These are phyloP conservation scores for Nicotiana tabacum DNA, from an alignment of 257 asterid species.

Conservation along the genomic window DNA sequence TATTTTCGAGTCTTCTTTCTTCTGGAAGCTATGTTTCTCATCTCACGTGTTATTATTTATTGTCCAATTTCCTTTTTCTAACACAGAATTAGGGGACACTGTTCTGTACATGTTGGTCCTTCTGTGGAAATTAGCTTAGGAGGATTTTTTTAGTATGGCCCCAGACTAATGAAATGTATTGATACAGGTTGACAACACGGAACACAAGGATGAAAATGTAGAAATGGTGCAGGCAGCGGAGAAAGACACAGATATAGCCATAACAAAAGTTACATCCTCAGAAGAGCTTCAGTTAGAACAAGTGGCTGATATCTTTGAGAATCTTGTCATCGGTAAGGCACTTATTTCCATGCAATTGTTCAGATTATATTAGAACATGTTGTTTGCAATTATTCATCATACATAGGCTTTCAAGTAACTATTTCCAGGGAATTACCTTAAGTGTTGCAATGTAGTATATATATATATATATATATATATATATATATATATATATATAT, in stretches of 20 bases:
- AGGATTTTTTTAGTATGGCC: neutral
- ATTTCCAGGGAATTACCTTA: neutral
- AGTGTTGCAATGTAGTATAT: neutral
- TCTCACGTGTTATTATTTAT: neutral
- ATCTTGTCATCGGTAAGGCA: slow-evolving; percentile 37
- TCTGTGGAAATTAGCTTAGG: neutral
- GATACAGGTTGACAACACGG: slow-evolving; percentile 42
- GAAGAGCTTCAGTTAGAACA: slow-evolving; percentile 23
- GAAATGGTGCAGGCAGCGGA: slow-evolving; percentile 9
- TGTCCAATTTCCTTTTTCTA: neutral
- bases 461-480: neutral
- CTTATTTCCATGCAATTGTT: neutral
- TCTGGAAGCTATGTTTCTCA: slow-evolving; percentile 4
- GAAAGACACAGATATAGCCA: slow-evolving; percentile 10
- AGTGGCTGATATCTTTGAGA: slow-evolving; percentile 18
- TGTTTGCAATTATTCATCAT: neutral
- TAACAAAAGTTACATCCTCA: slow-evolving; percentile 14
- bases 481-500: neutral
- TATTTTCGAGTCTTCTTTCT: neutral
- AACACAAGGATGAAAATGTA: slow-evolving; percentile 15
- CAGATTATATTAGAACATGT: neutral
- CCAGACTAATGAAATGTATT: slow-evolving; percentile 7
- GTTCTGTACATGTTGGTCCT: neutral
- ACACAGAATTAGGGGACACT: neutral
- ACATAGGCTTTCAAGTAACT: neutral